Conservation (phyloP, 176 grass and related monocot species). For the Oropetium thomaeum region DNA sequence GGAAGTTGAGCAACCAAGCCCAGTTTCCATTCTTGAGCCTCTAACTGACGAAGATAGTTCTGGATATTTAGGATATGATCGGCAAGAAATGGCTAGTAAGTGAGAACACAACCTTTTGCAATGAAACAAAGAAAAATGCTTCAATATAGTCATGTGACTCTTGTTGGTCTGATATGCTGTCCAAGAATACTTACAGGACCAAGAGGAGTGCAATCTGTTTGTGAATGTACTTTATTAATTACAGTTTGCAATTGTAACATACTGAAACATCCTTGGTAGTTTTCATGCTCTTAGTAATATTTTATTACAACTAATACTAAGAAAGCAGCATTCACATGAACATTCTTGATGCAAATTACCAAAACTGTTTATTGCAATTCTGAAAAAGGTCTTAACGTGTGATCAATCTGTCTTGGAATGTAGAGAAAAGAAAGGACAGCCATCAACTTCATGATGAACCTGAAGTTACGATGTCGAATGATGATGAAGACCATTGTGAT, state of each 20-base stretch:
- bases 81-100: conserved; percentile 46
- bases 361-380: neutral
- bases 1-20: conserved; percentile 57
- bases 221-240: neutral
- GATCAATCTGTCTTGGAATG: neutral
- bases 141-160: neutral
- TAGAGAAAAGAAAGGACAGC: conserved; percentile 10
- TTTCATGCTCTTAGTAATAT: neutral
- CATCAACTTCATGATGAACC: conserved; percentile 34
- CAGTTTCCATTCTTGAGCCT: conserved; percentile 58
- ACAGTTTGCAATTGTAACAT: neutral
- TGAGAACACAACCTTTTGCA: conserved; percentile 23
- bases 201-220: neutral
- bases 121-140: neutral
- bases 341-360: neutral
- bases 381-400: neutral
- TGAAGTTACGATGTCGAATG: conserved; percentile 40
- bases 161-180: neutral
- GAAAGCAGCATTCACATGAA: neutral
- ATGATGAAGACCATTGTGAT: conserved; percentile 32
- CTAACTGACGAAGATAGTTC: conserved; percentile 49
- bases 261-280: neutral
- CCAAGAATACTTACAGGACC: neutral
- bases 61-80: conserved; percentile 35
- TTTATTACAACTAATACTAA: neutral